A percentile compares a stretch with the other conserved stretches of the same genome.
Conservation (phyloP, 371 early-diverging fungal genomes). For the Phascolomyces articulosus region DNA sequence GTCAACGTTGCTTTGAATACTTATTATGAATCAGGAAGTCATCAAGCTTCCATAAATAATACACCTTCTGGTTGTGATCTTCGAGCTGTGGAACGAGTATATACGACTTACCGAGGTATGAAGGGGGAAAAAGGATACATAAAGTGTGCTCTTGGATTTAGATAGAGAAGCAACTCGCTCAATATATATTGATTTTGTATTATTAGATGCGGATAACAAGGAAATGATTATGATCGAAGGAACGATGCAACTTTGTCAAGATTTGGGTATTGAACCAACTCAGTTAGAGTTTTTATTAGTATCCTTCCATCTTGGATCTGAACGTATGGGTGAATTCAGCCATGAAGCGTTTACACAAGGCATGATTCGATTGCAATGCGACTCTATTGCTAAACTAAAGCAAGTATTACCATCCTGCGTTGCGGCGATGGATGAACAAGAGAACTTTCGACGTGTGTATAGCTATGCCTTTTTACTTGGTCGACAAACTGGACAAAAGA, state of each 20-base stretch:
- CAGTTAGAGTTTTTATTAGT: conserved; percentile 77
- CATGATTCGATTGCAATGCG: conserved; percentile 68
- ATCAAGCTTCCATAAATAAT: not conserved
- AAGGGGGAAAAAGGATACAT: no score
- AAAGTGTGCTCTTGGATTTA: no score
- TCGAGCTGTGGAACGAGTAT: not conserved
- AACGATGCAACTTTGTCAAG: conserved; percentile 69
- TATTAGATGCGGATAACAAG: conserved; percentile 64
- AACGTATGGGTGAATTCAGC: conserved; percentile 80
- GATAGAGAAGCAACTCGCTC: no score
- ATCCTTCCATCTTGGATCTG: conserved; percentile 71
- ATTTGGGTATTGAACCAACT: conserved; percentile 78
- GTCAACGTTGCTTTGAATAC: conserved; percentile 67
- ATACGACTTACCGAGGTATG: not conserved
- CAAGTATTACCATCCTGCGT: conserved; percentile 35
- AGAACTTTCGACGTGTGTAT: conserved; percentile 77
- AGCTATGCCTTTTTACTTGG: conserved; percentile 79
- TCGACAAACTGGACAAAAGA: conserved; percentile 72
- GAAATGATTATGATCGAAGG: conserved; percentile 77
- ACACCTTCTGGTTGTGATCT: not conserved
- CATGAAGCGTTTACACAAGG: conserved; percentile 67
- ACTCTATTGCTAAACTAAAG: conserved; percentile 70
- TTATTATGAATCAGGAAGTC: conserved; percentile 45
- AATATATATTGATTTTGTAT: not conserved
- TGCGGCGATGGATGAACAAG: conserved; percentile 45